Conservation (phyloP, 768 basidiomycete species). For the Serpula lacrymans region DNA sequence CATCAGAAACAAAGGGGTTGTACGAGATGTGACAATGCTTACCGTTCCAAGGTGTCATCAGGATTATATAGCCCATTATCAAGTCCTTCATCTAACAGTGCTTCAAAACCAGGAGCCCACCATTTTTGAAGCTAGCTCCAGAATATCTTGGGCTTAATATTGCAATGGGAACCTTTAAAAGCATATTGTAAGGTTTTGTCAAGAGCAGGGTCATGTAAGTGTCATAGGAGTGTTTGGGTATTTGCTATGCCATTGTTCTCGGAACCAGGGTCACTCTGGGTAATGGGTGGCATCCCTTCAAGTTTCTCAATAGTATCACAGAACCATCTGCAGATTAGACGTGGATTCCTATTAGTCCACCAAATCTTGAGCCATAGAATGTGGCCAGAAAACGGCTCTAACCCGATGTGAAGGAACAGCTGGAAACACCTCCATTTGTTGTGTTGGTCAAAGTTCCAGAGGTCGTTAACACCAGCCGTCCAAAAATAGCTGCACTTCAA, state of each 20-base stretch:
- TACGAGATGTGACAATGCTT: no score
- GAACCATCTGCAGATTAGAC: slow-evolving; percentile 15
- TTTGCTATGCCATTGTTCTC: slow-evolving; percentile 47
- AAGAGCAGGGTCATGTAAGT: slow-evolving; percentile 36
- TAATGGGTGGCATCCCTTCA: slow-evolving; percentile 36
- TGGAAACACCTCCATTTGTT: slow-evolving; percentile 44
- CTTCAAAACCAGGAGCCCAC: slow-evolving; percentile 36
- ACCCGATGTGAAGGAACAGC: slow-evolving; percentile 23
- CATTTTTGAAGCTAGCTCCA: slow-evolving; percentile 19
- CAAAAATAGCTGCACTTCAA: slow-evolving; percentile 31
- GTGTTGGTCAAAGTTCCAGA: slow-evolving; percentile 39
- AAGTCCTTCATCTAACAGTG: slow-evolving; percentile 28
- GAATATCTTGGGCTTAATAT: slow-evolving; percentile 23
- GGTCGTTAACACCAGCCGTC: slow-evolving; percentile 40
- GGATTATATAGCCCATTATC: slow-evolving; percentile 27
- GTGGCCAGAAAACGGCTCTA: slow-evolving; percentile 15
- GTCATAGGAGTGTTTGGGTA: slow-evolving; percentile 35
- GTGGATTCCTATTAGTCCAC: slow-evolving; percentile 23
- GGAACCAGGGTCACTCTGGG: slow-evolving; percentile 41
- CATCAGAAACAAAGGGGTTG: not conserved
- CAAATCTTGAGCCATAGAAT: slow-evolving; percentile 23
- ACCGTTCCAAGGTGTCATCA: slow-evolving; percentile 22
- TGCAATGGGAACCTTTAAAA: no score
- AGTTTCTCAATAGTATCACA: slow-evolving; percentile 10
- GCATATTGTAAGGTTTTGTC: slow-evolving; percentile 36